Percentiles rank a stretch among this genome's conserved stretches.
Evolutionary conservation across 805 yeast species (phyloP).

Genomic region (Metschnikowia hibisci): DNA sequence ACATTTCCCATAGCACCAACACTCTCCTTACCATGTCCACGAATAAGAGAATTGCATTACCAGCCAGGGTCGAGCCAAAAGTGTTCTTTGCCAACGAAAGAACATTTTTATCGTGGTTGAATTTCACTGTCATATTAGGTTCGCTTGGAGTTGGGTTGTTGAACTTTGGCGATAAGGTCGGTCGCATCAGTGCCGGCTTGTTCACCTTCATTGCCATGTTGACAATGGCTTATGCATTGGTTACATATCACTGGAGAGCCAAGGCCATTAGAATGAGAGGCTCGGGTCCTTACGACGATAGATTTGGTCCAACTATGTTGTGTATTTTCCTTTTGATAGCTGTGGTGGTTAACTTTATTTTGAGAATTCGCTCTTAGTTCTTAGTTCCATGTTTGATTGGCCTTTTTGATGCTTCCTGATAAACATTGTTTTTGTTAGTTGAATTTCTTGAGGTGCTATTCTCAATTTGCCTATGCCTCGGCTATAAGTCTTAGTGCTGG

Average conservation of each 20-base stretch:
- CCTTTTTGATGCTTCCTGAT: too few species aligned
- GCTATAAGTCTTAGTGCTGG: too few species aligned
- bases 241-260: constrained; percentile 99
- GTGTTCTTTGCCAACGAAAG: constrained; percentile 99
- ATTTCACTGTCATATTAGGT: constrained; percentile 97
- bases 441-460: too few species aligned
- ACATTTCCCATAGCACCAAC: neutral
- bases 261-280: constrained; percentile 97
- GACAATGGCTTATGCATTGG: constrained; percentile 92
- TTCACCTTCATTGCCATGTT: constrained; percentile 97
- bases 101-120: constrained; percentile 96
- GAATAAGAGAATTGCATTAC: constrained; percentile 87
- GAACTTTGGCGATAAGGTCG: constrained; percentile 93
- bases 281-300: constrained; percentile 98
- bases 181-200: constrained; percentile 87
- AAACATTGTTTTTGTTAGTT: neutral
- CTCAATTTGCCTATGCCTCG: too few species aligned
- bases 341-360: constrained; percentile 84
- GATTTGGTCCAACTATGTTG: constrained; percentile 97
- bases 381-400: too few species aligned
- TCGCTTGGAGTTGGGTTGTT: constrained; percentile 93
- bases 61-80: constrained; percentile 97
- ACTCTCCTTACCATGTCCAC: constrained; percentile 19
- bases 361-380: constrained; percentile 61
- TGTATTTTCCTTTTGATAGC: constrained; percentile 92